These are phyloP conservation scores for Fomitopsis pinicola DNA, from an alignment of 1,284 basidiomycete species.

Conservation along the genomic window DNA sequence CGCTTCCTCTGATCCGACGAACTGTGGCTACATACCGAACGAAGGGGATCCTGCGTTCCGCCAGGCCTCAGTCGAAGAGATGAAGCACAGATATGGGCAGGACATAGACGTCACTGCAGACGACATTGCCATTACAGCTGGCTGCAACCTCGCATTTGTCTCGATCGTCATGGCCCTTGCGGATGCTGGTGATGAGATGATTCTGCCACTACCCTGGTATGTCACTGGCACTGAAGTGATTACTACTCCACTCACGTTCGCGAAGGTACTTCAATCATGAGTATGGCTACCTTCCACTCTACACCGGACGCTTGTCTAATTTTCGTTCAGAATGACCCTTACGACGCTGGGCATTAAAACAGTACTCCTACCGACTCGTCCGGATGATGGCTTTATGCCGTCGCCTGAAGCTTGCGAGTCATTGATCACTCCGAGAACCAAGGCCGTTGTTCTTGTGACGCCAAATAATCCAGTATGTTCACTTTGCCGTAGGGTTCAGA, in stretches of 20 bases:
- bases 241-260: neutral
- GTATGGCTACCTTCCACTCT: constrained; percentile 29
- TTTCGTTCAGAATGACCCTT: constrained; percentile 61
- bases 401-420: constrained; percentile 42
- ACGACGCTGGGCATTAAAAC: constrained; percentile 62
- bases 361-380: constrained; percentile 56
- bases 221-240: constrained; percentile 59
- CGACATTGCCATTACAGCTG: constrained; percentile 63
- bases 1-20: constrained; percentile 41
- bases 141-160: constrained; percentile 72
- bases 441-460: constrained; percentile 72
- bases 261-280: constrained; percentile 75
- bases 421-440: constrained; percentile 55
- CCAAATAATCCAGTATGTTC: constrained; percentile 66
- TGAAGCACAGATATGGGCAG: constrained; percentile 56
- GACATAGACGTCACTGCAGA: constrained; percentile 43
- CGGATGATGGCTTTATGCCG: constrained; percentile 58
- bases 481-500: constrained; percentile 17
- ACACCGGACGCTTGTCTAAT: neutral
- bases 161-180: constrained; percentile 64
- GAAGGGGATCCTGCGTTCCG: constrained; percentile 62
- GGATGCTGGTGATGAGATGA: constrained; percentile 69
- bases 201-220: constrained; percentile 78
- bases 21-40: constrained; percentile 62
- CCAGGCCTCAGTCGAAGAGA: constrained; percentile 58